Base-by-base conservation (phyloP, 2,329 filamentous ascomycete species). In the Mariannaea elegans region DNA sequence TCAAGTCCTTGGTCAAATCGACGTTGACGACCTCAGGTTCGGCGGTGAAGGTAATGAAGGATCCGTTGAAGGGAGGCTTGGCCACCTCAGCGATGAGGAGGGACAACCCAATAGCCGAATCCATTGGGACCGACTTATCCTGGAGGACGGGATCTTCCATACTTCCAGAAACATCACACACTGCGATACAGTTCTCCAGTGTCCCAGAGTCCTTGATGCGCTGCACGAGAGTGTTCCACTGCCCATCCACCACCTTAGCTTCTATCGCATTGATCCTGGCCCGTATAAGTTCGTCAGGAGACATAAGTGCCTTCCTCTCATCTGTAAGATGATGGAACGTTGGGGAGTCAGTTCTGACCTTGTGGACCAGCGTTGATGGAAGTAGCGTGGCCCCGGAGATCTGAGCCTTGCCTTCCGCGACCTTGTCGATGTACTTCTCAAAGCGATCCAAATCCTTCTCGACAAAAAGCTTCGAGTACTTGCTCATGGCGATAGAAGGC, bases 211-310 rank as follows among this genome's bases (percentile, higher is more conserved):
- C 82, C 47, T 79, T 82, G 70, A 87, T 81, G 2, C 85, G 80
- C 70, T 85, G 76, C n/a, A 88, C 83, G 0, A 88, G 75, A 0
- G 81, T 75, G 8, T 82, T 82, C 86, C 85, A 88, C 66, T 88
- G 85, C 0, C 76, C 79, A 53, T 84, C 76, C 3, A 78, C 32
- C 2, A 81, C 76, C 52, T 80, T 78, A 24, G 49, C 24, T 21
- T 75, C 61, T 2, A 82, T 70, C 6, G 70, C 59, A 0, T 45
- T 41, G 2, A 75, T 64, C 64, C 76, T 78, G 4, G 61, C 56
- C 8, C 72, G 57, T 5, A 78, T 42, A 9, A 74, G 44, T 4
- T 63, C n/a, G 12, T 36, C 36, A 3, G 56, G 36, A 19, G 41
- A 16, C 66, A 31, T 8, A 2, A 5, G 9, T 12, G 38, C 42